Base-by-base conservation (phyloP, 306 rosid genomes). In the Oxytropis ochrocephala region DNA sequence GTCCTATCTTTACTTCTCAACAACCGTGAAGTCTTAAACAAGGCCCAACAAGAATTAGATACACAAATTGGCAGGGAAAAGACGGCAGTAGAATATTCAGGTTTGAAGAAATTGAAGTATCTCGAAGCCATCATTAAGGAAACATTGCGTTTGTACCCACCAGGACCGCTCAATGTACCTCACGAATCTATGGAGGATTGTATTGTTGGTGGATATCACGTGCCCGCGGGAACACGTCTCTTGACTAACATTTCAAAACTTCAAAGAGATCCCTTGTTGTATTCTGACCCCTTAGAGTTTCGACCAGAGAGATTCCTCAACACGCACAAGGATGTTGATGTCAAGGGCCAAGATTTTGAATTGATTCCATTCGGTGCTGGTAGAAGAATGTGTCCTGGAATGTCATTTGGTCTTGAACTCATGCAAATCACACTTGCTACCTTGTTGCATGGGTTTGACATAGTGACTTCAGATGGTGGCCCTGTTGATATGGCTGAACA, bases 121-220 rank as follows among this genome's bases (percentile, higher is more conserved):
- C 27, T 88, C 1, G 64, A 84, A 49, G 85, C 88, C 41, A 73
- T 78, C 7, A 18, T 86, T 0, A 91, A 83, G 44, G 94, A 90
- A 55, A 74, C 89, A 0, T 0, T 87, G 51, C 81, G 96, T 0
- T 16, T 90, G 56, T 83, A 86, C 12, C 97, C 91, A 8, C 44
- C 83, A 0, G 88, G 32, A 16, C 89, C 86, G 0, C 74, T 91
- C 0, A 44, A 11, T 24, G 5, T 51, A 0, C 85, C 84, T 0
- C 92, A 65, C 1, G 78, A 72, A 51, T 81, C 78, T 38, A 61
- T 8, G 2, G 55, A 83, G 36, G 89, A 91, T 0, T 86, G 91
- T 36, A 71, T 11, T 1, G 53, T 85, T 1, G 89, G 78, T 4
- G 92, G 92, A 6, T 83, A 70, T 30, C 68, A 70, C 12, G 51